Percentiles rank a stretch among this genome's conserved stretches.
Conservation (phyloP, 2,329 filamentous ascomycete genomes). For the Trichophaea hybrida region DNA sequence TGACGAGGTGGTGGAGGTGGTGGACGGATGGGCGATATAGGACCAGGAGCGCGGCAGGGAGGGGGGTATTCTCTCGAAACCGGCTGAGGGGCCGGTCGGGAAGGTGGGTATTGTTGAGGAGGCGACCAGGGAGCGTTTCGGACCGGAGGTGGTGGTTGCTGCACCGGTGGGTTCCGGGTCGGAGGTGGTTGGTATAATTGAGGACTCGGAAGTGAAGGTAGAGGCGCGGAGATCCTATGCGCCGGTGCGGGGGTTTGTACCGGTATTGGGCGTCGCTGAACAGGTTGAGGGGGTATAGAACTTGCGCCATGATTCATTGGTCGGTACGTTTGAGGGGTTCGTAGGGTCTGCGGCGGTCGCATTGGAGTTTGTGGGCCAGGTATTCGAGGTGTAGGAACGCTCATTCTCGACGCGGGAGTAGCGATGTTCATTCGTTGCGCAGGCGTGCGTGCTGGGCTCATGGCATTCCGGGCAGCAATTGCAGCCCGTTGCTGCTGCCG, state of each 20-base stretch:
- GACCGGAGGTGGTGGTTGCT: background rate
- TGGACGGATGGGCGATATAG: too few species aligned
- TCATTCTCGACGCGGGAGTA: background rate
- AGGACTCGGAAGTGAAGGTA: background rate
- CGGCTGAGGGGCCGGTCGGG: background rate
- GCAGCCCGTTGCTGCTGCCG: slow-evolving; percentile 10
- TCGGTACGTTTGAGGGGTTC: background rate
- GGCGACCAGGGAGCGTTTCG: background rate
- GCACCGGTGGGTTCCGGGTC: background rate
- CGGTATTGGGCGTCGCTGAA: background rate
- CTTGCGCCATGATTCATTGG: background rate
- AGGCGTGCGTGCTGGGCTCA: slow-evolving; percentile 5
- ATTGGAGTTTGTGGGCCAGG: background rate
- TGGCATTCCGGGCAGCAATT: background rate
- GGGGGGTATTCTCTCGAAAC: background rate
- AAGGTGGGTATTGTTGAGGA: background rate
- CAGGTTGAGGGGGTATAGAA: background rate
- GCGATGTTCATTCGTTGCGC: background rate
- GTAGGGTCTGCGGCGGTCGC: background rate
- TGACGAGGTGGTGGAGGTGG: background rate
- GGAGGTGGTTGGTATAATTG: background rate
- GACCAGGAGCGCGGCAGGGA: background rate
- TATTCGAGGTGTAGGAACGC: background rate
- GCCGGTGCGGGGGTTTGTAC: background rate
- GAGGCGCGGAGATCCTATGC: background rate